Base-by-base conservation (phyloP, 2,329 filamentous ascomycete species). In the Diaporthe destruens region DNA sequence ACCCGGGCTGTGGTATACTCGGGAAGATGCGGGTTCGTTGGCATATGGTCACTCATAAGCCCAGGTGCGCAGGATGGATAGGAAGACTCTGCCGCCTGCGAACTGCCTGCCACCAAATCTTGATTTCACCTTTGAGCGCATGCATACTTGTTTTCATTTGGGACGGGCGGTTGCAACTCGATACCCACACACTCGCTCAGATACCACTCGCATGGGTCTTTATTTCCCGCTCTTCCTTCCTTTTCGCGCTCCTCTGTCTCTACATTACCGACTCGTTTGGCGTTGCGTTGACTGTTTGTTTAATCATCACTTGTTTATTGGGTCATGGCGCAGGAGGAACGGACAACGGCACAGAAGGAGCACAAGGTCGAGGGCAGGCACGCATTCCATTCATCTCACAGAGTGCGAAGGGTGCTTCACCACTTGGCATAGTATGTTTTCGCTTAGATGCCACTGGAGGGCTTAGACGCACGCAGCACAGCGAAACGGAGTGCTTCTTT, bases 111-210 rank as follows among this genome's bases (percentile, higher is more conserved):
- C n/a, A 44, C 7, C 54, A 68, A 56, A 29, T 39, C 53, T 34
- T 53, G 53, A 57, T 67, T 65, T 25, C 32, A 39, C 32, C 71
- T 55, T 23, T 42, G 32, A 72, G 66, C 73, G 61, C 42, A 65
- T 59, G 70, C 66, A 72, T 72, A 53, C 39, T 63, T 55, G 54
- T 54, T 68, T 34, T 23, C 53, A 29, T 47, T 53, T 63, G 65
- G 65, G 57, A 70, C 42, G n/a, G 61, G 47, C 54, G 49, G 44
- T 70, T 61, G 34, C 47, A 61, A 61, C 55, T 72, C 61, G 65
- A 68, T 72, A 69, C 66, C 70, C 71, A 55, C 71, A 74, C 73
- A 68, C 59, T 74, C 73, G 55, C 66, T 74, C 42, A 67, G 65
- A 72, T 61, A 69, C 56, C 71, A 61, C 55, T 49, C 47, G 42